Base-by-base conservation (phyloP, 2,329 filamentous ascomycete species). In the Trichoderma lentiforme region DNA sequence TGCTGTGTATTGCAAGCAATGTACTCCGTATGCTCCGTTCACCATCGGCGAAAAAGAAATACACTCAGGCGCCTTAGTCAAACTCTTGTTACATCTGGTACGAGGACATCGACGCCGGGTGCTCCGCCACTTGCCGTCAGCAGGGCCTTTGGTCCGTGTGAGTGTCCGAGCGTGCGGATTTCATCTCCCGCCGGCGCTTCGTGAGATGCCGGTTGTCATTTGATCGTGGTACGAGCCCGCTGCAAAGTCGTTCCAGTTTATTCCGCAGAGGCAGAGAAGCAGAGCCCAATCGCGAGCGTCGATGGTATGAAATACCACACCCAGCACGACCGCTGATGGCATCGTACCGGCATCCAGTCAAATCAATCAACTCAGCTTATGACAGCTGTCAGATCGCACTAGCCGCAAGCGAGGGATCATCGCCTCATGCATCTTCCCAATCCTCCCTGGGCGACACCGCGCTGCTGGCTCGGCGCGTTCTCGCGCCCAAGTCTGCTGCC, bases 321-420 rank as follows among this genome's bases (percentile, higher is more conserved):
- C 53, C 14, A 28, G 24, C 12, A 15, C 24, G 26, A 26, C 53
- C 18, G 21, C 15, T n/a, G 36, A 21, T 12, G 47, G 30, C 21
- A n/a, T 66, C 21, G 28, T 39, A 56, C 18, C 47, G 36, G 34
- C 61, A 26, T 47, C 26, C 39, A 30, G 61, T 63, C 15, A 47
- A 18, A 26, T 30, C 36, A 51, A 51, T 21, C 26, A n/a, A 47
- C 61, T 47, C 63, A 66, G 63, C 28, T 56, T 66, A 43, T 63
- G 60, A 43, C 47, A 56, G 63, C 63, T 56, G 36, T 56, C 63
- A 66, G 63, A 66, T 66, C 47, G 63, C 63, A 66, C 63, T 66
- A 66, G 47, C 28, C 21, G 28, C 34, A 66, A 66, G 63, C 63
- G 62, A 65, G 62, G 62, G 62, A 65, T 65, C 62, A 65, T 65